These are phyloP conservation scores for Paramecium tetraurelia DNA, from an alignment of 73 alveolate genomes.

Conservation along the genomic window DNA sequence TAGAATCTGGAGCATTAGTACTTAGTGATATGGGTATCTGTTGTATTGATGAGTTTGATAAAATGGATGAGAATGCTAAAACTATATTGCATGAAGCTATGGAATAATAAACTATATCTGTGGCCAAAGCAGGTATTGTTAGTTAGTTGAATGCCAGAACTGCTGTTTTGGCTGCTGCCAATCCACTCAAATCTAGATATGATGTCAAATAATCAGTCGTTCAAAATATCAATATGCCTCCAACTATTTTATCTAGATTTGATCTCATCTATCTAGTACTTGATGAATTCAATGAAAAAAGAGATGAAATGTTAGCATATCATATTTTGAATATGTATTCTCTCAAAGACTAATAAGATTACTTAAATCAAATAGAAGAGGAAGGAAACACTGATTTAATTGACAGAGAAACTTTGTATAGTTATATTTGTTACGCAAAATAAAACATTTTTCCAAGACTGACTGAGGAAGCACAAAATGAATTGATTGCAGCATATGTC, in stretches of 20 bases:
- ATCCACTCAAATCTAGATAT: conserved; percentile 85
- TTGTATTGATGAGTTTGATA: conserved; percentile 99
- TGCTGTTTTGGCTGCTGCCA: conserved; percentile 99
- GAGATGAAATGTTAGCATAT: conserved; percentile 94
- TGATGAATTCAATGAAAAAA: conserved; percentile 89
- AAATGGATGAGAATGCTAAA: conserved; percentile 98
- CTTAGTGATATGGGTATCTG: conserved; percentile 98
- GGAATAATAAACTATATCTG: conserved; percentile 95
- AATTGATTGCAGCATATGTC: conserved; percentile 76
- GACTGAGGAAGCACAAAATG: conserved; percentile 77
- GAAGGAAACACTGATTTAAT: conserved; percentile 58
- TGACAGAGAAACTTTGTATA: conserved; percentile 77
- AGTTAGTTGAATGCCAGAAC: conserved; percentile 98
- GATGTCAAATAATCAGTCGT: conserved; percentile 96
- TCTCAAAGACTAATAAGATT: conserved; percentile 42
- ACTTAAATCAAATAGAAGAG: conserved; percentile 52
- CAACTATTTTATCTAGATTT: conserved; percentile 96
- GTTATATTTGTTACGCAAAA: conserved; percentile 86
- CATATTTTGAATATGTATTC: conserved; percentile 89
- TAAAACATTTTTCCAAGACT: conserved; percentile 77
- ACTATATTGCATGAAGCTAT: conserved; percentile 68
- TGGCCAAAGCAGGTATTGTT: conserved; percentile 99
- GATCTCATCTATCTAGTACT: conserved; percentile 97
- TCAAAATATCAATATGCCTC: conserved; percentile 95
- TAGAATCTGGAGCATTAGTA: conserved; percentile 99